Conservation (phyloP, 805 yeast genomes). For the Saccharomyces jurei region DNA sequence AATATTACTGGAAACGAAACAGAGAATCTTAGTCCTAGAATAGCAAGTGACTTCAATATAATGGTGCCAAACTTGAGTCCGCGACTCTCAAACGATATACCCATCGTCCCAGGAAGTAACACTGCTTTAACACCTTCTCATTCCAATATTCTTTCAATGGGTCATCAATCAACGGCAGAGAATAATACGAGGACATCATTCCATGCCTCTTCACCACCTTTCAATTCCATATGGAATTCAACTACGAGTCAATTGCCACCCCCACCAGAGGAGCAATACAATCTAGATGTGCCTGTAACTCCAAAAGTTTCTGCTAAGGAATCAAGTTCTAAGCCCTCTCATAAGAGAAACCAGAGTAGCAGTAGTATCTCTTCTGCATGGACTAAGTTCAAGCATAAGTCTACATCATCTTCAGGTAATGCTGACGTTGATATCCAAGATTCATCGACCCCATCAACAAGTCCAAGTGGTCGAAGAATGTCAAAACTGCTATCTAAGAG, state of each 20-base stretch:
- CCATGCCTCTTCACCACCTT: constrained; percentile 19
- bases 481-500: constrained; percentile 22
- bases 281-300: neutral
- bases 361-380: constrained; percentile 4
- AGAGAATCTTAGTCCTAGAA: neutral
- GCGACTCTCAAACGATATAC: neutral
- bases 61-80: neutral
- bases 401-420: neutral
- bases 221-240: constrained; percentile 23
- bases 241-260: constrained; percentile 1
- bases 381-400: neutral
- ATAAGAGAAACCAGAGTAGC: constrained; percentile 15
- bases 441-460: constrained; percentile 4
- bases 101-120: neutral
- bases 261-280: neutral
- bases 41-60: neutral
- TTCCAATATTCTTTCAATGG: neutral
- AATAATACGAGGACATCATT: neutral
- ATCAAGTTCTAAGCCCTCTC: constrained; percentile 5
- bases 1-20: neutral
- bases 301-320: neutral
- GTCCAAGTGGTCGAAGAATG: constrained; percentile 19
- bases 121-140: neutral
- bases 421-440: neutral
- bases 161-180: neutral